phyloP scores from a whole-genome alignment of 495 filamentous ascomycete species.

The Annulohypoxylon stygium region DNA sequence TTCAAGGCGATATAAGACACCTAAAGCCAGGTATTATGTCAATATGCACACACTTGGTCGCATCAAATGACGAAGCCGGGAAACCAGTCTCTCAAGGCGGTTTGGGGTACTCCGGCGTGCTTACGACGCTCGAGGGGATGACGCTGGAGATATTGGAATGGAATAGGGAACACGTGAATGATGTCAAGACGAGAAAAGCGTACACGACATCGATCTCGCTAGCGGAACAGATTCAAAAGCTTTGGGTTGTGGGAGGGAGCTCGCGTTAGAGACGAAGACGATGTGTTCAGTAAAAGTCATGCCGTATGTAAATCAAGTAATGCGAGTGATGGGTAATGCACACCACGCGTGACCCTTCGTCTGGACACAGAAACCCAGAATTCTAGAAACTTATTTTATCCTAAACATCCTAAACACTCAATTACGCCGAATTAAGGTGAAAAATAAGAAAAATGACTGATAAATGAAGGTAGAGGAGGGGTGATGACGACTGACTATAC shows the following conservation, averaged over 20 bases:
- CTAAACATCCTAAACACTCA: slow-evolving; percentile 4
- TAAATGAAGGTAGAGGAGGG: neutral
- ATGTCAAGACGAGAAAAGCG: slow-evolving; percentile 42
- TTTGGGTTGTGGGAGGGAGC: slow-evolving; percentile 39
- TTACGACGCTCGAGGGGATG: slow-evolving; percentile 69
- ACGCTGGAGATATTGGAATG: slow-evolving; percentile 66
- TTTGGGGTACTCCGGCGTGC: slow-evolving; percentile 63
- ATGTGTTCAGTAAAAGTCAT: neutral
- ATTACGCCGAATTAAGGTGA: slow-evolving; percentile 17
- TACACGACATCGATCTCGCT: slow-evolving; percentile 58
- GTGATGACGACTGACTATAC: slow-evolving; percentile 12
- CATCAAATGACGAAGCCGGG: slow-evolving; percentile 60
- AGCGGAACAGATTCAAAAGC: slow-evolving; percentile 56
- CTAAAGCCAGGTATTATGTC: slow-evolving; percentile 67
- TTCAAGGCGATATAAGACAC: slow-evolving; percentile 60
- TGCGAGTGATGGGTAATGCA: neutral
- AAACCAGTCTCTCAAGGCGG: slow-evolving; percentile 61
- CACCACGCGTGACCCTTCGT: neutral
- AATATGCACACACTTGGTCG: slow-evolving; percentile 66
- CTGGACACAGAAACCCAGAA: slow-evolving; percentile 1
- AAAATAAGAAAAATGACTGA: neutral
- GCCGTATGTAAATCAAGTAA: neutral
- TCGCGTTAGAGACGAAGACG: slow-evolving; percentile 19
- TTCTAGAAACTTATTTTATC: neutral
- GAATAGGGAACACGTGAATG: slow-evolving; percentile 57